Conservation (phyloP, 116 monocot genomes). For the Posidonia oceanica region DNA sequence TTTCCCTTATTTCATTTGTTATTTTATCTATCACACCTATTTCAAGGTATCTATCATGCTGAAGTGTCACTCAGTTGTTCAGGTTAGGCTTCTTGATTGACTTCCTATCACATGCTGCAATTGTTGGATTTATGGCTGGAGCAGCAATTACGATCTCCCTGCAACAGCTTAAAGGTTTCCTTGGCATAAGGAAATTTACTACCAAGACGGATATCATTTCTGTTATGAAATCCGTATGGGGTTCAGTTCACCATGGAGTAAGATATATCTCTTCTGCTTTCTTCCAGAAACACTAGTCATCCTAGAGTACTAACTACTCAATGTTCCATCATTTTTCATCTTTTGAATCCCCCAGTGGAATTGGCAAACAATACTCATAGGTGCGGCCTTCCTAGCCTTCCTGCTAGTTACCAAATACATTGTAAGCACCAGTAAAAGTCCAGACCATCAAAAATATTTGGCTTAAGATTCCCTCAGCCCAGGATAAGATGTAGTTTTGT, state of each 20-base stretch:
- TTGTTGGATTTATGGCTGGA: constrained; percentile 73
- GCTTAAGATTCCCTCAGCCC: neutral
- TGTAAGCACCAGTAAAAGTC: constrained; percentile 26
- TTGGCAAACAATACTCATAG: constrained; percentile 40
- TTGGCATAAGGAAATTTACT: constrained; percentile 69
- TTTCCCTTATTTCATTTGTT: too few species aligned
- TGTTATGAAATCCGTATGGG: constrained; percentile 79
- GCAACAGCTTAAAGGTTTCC: constrained; percentile 87
- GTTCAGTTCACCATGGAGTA: constrained; percentile 68
- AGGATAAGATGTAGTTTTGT: too few species aligned
- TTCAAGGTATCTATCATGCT: too few species aligned
- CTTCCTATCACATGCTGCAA: constrained; percentile 61
- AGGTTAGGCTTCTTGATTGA: constrained; percentile 74
- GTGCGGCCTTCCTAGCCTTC: constrained; percentile 24
- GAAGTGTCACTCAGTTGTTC: neutral
- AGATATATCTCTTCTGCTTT: neutral
- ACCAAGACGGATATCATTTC: constrained; percentile 63
- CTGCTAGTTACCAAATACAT: constrained; percentile 65
- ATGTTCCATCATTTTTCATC: too few species aligned
- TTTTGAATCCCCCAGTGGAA: constrained; percentile 51
- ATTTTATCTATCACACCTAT: too few species aligned
- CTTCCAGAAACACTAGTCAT: neutral
- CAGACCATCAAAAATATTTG: neutral
- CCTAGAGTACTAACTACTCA: too few species aligned
- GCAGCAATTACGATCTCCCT: constrained; percentile 77